phyloP scores from a whole-genome alignment of 805 yeast species.

The Ogataea trehalophila region DNA sequence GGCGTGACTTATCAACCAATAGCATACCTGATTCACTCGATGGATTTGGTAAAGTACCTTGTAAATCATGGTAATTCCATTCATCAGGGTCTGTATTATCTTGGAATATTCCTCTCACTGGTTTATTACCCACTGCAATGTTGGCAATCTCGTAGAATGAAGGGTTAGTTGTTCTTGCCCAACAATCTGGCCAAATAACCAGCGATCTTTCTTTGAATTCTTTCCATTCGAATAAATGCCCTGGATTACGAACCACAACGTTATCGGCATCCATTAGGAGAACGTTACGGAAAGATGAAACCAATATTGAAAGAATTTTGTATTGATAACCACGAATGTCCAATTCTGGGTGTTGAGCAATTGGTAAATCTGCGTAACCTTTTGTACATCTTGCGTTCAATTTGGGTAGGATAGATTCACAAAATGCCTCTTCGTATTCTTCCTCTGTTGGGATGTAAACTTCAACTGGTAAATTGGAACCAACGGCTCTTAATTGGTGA shows the following conservation, averaged over 20 bases:
- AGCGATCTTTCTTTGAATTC: constrained; percentile 40
- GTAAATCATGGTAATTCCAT: constrained; percentile 53
- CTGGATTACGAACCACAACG: constrained; percentile 39
- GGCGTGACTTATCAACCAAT: constrained; percentile 52
- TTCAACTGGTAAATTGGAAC: constrained; percentile 46
- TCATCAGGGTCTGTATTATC: constrained; percentile 17
- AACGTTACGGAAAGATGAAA: constrained; percentile 42
- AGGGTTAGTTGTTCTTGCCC: constrained; percentile 68
- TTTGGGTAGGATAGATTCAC: constrained; percentile 37
- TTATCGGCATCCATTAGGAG: constrained; percentile 49
- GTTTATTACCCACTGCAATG: constrained; percentile 32
- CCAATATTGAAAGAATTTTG: constrained; percentile 44
- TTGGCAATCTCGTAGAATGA: constrained; percentile 51
- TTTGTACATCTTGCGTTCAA: constrained; percentile 44
- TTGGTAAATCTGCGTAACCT: constrained; percentile 31
- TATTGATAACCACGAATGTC: constrained; percentile 44
- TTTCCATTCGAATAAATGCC: constrained; percentile 41
- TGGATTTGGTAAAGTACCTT: constrained; percentile 62
- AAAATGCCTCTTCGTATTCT: constrained; percentile 44
- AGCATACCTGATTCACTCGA: constrained; percentile 69
- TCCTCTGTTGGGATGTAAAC: constrained; percentile 39
- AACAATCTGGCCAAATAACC: constrained; percentile 64
- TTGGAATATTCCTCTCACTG: constrained; percentile 30
- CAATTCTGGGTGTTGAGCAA: constrained; percentile 19
- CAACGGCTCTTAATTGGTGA: constrained; percentile 39